A percentile compares a stretch with the other conserved stretches of the same genome.
These are phyloP conservation scores for Pleurotus citrinopileatus DNA, from an alignment of 768 basidiomycete genomes.

Conservation along the genomic window DNA sequence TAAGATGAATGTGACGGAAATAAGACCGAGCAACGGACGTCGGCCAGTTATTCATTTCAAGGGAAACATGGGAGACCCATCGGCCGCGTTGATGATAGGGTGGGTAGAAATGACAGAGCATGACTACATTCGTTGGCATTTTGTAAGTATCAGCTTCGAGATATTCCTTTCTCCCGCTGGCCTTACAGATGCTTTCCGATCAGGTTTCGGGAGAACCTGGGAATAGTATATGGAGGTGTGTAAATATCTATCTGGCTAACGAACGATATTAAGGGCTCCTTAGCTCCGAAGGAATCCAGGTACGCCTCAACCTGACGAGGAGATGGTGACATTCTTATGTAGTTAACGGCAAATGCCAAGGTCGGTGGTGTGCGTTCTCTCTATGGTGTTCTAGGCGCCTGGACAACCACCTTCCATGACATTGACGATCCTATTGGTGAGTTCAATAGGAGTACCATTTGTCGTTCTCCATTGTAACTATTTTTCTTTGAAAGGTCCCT, in stretches of 20 bases:
- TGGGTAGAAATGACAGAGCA: slow-evolving; percentile 55
- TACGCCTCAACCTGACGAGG: slow-evolving; percentile 10
- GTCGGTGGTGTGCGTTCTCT: slow-evolving; percentile 57
- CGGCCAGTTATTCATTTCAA: slow-evolving; percentile 51
- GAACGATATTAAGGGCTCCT: too few species aligned
- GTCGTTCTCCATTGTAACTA: background rate
- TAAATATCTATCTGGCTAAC: background rate
- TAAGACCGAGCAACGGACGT: slow-evolving; percentile 40
- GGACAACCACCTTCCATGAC: slow-evolving; percentile 46
- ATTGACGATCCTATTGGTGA: slow-evolving; percentile 42
- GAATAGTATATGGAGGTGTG: slow-evolving; percentile 56
- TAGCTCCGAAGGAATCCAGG: slow-evolving; percentile 13
- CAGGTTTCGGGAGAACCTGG: slow-evolving; percentile 52
- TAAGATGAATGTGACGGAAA: slow-evolving; percentile 38
- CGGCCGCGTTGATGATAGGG: slow-evolving; percentile 47
- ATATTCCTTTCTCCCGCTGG: slow-evolving; percentile 10
- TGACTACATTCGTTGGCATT: slow-evolving; percentile 58
- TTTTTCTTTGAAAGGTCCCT: slow-evolving; percentile 25
- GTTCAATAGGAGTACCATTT: slow-evolving; percentile 10
- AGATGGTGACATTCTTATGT: background rate
- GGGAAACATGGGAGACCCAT: slow-evolving; percentile 46
- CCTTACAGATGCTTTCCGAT: background rate
- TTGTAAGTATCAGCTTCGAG: slow-evolving; percentile 40
- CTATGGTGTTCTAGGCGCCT: slow-evolving; percentile 55
- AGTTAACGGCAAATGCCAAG: slow-evolving; percentile 17